Percentiles rank a stretch among this genome's conserved stretches.
phyloP scores from a whole-genome alignment of 1,284 basidiomycete species.

The Leccinum griseonigrum region DNA sequence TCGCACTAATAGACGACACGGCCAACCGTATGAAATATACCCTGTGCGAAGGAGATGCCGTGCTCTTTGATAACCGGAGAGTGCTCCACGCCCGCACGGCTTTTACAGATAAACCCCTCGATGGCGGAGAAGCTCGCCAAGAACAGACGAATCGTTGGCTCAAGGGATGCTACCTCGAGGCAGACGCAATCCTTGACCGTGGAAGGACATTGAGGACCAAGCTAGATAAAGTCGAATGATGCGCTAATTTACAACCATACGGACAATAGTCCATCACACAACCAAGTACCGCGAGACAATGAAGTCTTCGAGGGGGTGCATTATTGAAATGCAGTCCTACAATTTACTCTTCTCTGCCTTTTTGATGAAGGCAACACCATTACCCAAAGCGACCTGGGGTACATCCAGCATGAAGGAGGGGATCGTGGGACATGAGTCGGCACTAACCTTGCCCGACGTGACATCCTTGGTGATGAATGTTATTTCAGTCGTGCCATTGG shows the following conservation, averaged over 20 bases:
- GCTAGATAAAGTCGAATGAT: constrained; percentile 11
- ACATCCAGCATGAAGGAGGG: background rate
- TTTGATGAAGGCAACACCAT: constrained; percentile 58
- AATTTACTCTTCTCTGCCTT: constrained; percentile 54
- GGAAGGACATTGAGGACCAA: constrained; percentile 35
- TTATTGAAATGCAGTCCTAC: constrained; percentile 27
- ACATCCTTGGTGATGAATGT: constrained; percentile 71
- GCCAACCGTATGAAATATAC: constrained; percentile 63
- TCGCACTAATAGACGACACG: constrained; percentile 56
- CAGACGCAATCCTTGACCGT: constrained; percentile 60
- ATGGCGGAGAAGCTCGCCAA: constrained; percentile 16
- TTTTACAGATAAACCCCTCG: constrained; percentile 51
- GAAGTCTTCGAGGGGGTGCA: background rate
- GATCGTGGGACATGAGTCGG: background rate
- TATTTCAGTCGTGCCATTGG: constrained; percentile 65
- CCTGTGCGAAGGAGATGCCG: constrained; percentile 82
- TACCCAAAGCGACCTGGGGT: constrained; percentile 48
- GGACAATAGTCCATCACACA: too few relatives aligned
- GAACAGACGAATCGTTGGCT: constrained; percentile 62
- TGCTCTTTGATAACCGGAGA: constrained; percentile 92
- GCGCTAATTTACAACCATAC: background rate
- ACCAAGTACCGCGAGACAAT: background rate
- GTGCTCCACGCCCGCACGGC: constrained; percentile 86
- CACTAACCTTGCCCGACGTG: constrained; percentile 62
- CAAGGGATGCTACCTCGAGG: constrained; percentile 75